Base-by-base conservation (phyloP, 441 rosid species). In the Gossypium aridum region DNA sequence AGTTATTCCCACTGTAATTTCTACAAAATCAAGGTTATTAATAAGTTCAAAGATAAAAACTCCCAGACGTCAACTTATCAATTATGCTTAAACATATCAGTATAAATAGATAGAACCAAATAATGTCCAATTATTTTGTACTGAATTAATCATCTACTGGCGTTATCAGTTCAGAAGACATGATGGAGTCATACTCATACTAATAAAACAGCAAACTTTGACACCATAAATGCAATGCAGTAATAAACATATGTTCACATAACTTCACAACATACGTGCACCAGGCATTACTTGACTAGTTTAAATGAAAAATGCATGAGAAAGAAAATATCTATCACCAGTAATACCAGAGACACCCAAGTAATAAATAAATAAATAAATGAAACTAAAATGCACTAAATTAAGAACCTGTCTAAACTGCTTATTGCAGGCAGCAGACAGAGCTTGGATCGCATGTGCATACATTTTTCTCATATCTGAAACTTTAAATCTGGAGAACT, bases 361-460 rank as follows among this genome's bases (percentile, higher is more conserved):
- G 57, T 3, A 13, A 37, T 37, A 37, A 37, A 37, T 37, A 37
- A 37, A 37, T 34, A 37, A 37, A 37, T 37, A 5, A 34, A 34
- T 34, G 2, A 25, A 5, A 22, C 34, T 28, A 70, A 59, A 59
- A 79, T 56, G 71, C 71, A 47, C 57, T 71, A 84, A 84, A 83
- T 79, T 78, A 82, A 91, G 90, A 89, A 91, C 99, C 99, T 95
- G 97, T 97, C 97, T 93, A 89, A 83, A 85, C 87, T 89, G 98
- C 97, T 83, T 87, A 89, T 78, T 85, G 90, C 88, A 83, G 56
- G 94, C 85, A 69, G 91, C 77, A 78, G 89, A 88, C 73, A 95
- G 84, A 76, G 99, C 97, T 85, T 88, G 94, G 75, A 95, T 83
- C 12, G 99, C 96, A 83, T 95, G 91, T 53, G 91, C 86, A 80